Percentiles rank a stretch among this genome's conserved stretches.
phyloP scores from a whole-genome alignment of 129 eudicot genomes.

The Flaveria trinervia region DNA sequence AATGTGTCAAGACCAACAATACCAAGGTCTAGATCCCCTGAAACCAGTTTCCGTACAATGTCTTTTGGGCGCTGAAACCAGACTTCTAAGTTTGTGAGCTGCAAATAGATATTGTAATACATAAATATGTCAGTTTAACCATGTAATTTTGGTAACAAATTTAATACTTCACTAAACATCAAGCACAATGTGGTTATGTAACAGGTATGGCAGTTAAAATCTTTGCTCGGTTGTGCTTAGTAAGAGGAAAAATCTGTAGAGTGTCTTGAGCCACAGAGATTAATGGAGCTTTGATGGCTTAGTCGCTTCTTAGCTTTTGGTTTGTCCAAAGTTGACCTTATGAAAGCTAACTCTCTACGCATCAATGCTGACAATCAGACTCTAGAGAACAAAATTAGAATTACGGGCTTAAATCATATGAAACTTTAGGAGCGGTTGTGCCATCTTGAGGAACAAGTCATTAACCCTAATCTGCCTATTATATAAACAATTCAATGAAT shows the following conservation, averaged over 20 bases:
- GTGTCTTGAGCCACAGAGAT: not conserved
- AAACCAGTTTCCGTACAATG: conserved; percentile 74
- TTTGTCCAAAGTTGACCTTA: not conserved
- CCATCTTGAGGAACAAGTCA: not conserved
- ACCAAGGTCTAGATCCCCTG: conserved; percentile 95
- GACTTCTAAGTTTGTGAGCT: conserved; percentile 80
- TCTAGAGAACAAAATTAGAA: not conserved
- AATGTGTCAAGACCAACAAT: conserved; percentile 90
- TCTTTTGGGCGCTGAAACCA: conserved; percentile 98
- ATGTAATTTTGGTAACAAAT: not conserved
- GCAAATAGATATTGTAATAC: conserved; percentile 32
- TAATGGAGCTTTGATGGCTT: not conserved
- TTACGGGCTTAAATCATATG: not conserved
- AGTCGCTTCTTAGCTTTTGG: not conserved
- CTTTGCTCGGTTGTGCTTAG: not conserved
- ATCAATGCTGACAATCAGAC: not conserved
- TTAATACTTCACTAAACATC: not conserved
- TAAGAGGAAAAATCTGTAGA: not conserved
- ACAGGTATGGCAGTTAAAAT: conserved; percentile 8
- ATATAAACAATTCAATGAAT: not conserved
- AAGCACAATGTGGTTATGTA: not conserved
- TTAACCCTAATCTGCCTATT: not conserved
- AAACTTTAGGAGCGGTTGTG: not conserved
- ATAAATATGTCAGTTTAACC: conserved; percentile 13
- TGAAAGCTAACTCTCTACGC: not conserved